Evolutionary conservation across 2,329 filamentous ascomycete species (phyloP), one percentile per base, ranked within the genome.

Genomic region (Penicillium vulpinum): DNA sequence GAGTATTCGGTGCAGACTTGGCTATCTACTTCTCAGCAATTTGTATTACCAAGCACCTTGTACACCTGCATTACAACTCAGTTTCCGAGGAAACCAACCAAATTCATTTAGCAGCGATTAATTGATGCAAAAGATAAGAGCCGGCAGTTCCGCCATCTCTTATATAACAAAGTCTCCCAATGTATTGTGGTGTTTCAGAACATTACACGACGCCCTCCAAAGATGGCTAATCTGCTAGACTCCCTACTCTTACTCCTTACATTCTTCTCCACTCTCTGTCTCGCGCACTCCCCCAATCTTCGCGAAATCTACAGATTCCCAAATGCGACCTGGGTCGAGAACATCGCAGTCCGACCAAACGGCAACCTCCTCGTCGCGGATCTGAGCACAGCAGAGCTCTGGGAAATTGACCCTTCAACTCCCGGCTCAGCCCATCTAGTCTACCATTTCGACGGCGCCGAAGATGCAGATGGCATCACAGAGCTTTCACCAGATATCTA

Each of bases 291-390:
- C 7, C 16, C 49, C 22, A 36, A 49, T 45, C 35, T 44, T 21
- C 50, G 29, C 13, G 49, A 57, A 24, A 43, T 63, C 7, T 62
- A 62, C 45, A 61, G 70, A 48, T 71, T 70, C 45, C 61, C 65
- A 4, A 62, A 66, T 13, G 65, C 56, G 3, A 65, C 70, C 11
- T 73, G 69, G 70, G 57, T 74, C 29, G 72, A 74, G 40, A 74
- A 72, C 51, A 65, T 75, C 36, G 69, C 70, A 6, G 59, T 70
- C 1, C 65, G 68, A 16, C 48, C 58, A 7, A 73, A 71, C 29
- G 70, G 73, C 21, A 67, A 71, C 38, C 58, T 76, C 15, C 64
- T 75, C 8, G 55, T 72, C 21, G 69, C 69, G 6, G 39, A 58
- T 22, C 46, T 57, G n/a, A 63, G 53, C 28, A 54, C 51, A 22